Base-by-base conservation (phyloP, 495 filamentous ascomycete species). In the Neurospora sp. region DNA sequence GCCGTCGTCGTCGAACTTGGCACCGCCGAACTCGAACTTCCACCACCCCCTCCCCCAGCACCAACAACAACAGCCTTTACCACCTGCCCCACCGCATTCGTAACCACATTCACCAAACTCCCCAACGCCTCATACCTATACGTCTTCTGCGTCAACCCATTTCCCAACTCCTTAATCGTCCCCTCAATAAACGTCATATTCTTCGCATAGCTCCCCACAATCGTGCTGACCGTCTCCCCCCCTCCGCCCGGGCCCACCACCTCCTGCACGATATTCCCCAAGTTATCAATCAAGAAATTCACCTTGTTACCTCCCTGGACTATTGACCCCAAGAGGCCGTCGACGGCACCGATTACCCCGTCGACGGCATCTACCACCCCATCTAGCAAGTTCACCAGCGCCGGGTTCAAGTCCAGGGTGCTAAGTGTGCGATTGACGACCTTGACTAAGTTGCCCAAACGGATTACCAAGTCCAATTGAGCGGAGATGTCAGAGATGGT, bases 201-300 rank as follows among this genome's bases (percentile, higher is more conserved):
- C 70, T 79, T 79, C 72, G 83, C 75, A 73, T 84, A 89, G 72
- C 86, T 85, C 62, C 88, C 88, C 2, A 89, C 87, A 66, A 89
- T 89, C 9, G 79, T 79, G 62, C 80, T 85, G 1, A 1, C 2
- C 0, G 86, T 79, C 1, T 82, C 37, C 6, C 77, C 77, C 12
- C 82, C 82, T 35, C 31, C 31, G 0, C 78, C 83, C 9, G 77
- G 74, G 2, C 84, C 84, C 8, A 79, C 82, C 1, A 89, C 85
- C 71, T 87, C 80, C 73, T 88, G 86, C 5, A 90, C 85, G 73
- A 89, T 90, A 71, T 89, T 88, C 35, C 87, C 87, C 18, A 89
- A 80, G 72, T 89, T 90, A 76, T 89, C 87, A 75, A 90, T 83
- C 46, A 89, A 54, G 78, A 88, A 89, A 70, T 83, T 85, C 8